Percentiles rank a stretch among this genome's conserved stretches.
These are phyloP conservation scores for Grifola frondosa DNA, from an alignment of 1,284 basidiomycete genomes.

Conservation along the genomic window DNA sequence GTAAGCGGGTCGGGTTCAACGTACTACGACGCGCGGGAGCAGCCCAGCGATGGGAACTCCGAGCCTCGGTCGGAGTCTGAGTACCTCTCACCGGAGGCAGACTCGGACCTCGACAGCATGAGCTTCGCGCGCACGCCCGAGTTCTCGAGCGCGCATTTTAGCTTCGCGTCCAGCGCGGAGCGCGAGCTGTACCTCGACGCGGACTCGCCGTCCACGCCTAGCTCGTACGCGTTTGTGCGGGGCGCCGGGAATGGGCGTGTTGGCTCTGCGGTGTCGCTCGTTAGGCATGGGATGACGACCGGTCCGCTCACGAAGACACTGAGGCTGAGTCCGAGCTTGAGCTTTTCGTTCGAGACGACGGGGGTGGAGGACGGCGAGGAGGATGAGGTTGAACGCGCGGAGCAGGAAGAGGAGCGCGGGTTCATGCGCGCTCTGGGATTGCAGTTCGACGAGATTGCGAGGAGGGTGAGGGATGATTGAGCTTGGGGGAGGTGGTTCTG, in stretches of 20 bases:
- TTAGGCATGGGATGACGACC: slow-evolving; percentile 6
- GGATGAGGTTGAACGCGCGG: slow-evolving; percentile 12
- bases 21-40: slow-evolving; percentile 14
- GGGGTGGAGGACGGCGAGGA: slow-evolving; percentile 13
- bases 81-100: slow-evolving; percentile 21
- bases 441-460: slow-evolving; percentile 26
- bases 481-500: too few species aligned
- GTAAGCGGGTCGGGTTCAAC: slow-evolving; percentile 5
- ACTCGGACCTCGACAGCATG: slow-evolving; percentile 31
- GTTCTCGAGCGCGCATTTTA: slow-evolving; percentile 15
- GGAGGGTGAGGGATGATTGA: slow-evolving; percentile 16
- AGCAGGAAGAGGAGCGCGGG: slow-evolving; percentile 25
- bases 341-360: slow-evolving; percentile 14
- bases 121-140: slow-evolving; percentile 29
- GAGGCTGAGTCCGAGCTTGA: slow-evolving; percentile 16
- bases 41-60: slow-evolving; percentile 11
- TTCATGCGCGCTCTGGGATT: slow-evolving; percentile 29
- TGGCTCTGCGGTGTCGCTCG: slow-evolving; percentile 8
- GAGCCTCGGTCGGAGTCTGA: slow-evolving; percentile 3
- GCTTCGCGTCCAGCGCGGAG: slow-evolving; percentile 13
- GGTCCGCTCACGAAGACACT: slow-evolving; percentile 19
- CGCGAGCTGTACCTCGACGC: slow-evolving; percentile 7
- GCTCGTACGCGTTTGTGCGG: slow-evolving; percentile 8
- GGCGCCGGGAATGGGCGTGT: slow-evolving; percentile 1
- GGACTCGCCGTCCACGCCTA: slow-evolving; percentile 7